These are phyloP conservation scores for Aspergillus hancockii DNA, from an alignment of 495 filamentous ascomycete species.

Conservation along the genomic window DNA sequence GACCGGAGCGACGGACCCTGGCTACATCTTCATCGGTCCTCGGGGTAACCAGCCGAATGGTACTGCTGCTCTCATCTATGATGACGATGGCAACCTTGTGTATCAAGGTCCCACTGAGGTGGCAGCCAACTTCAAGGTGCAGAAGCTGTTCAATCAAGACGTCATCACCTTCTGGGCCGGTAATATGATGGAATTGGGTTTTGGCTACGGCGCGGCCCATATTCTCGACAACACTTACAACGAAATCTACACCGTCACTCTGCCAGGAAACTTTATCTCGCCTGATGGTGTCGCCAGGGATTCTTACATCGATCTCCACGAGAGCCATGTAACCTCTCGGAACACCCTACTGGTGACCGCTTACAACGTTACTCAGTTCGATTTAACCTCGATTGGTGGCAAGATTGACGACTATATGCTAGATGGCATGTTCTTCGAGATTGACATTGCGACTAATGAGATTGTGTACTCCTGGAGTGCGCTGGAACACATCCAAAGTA, in stretches of 20 bases:
- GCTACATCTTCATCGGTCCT: slow-evolving; percentile 38
- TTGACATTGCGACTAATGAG: slow-evolving; percentile 39
- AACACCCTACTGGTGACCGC: slow-evolving; percentile 56
- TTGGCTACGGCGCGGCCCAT: slow-evolving; percentile 36
- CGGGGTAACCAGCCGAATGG: slow-evolving; percentile 32
- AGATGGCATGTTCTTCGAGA: slow-evolving; percentile 48
- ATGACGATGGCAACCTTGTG: slow-evolving; percentile 34
- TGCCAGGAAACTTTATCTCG: slow-evolving; percentile 30
- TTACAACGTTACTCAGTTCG: slow-evolving; percentile 52
- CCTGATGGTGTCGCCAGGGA: slow-evolving; percentile 28
- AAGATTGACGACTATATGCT: slow-evolving; percentile 45
- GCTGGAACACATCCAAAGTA: slow-evolving; percentile 27
- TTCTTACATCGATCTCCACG: slow-evolving; percentile 47
- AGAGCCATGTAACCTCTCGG: slow-evolving; percentile 46
- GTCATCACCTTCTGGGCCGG: slow-evolving; percentile 43
- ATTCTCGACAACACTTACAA: slow-evolving; percentile 41
- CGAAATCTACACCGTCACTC: slow-evolving; percentile 38
- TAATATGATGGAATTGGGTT: slow-evolving; percentile 34
- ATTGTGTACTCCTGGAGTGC: slow-evolving; percentile 38
- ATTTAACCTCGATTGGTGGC: slow-evolving; percentile 47
- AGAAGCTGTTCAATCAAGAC: slow-evolving; percentile 32
- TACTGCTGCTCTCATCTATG: slow-evolving; percentile 37
- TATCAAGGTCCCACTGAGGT: slow-evolving; percentile 37
- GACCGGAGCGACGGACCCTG: slow-evolving; percentile 31
- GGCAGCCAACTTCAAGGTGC: slow-evolving; percentile 38